phyloP scores from a whole-genome alignment of 805 yeast species.

The Candida maesae region DNA sequence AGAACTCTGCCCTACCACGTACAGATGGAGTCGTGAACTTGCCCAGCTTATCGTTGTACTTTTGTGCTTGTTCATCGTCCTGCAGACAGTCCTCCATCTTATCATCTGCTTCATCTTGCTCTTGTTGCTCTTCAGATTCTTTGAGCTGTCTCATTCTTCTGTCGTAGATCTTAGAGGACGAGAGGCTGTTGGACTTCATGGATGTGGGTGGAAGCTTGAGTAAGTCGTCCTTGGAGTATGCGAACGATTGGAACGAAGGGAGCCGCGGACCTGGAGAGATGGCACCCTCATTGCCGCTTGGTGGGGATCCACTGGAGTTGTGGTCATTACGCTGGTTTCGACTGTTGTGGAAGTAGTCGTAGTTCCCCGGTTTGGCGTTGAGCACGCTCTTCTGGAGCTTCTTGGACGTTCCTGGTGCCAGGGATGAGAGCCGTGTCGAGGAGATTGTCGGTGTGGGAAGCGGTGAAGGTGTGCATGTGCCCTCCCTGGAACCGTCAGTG shows the following conservation, averaged over 20 bases:
- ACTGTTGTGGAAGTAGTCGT: slow-evolving; percentile 14
- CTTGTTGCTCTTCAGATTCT: slow-evolving; percentile 9
- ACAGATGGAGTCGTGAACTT: slow-evolving; percentile 21
- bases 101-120: too few species aligned
- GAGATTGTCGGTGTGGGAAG: not conserved
- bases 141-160: slow-evolving; percentile 21
- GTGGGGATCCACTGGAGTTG: slow-evolving; percentile 5
- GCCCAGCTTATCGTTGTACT: slow-evolving; percentile 18
- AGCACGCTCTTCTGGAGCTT: slow-evolving; percentile 24
- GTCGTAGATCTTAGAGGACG: slow-evolving; percentile 22
- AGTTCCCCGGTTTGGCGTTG: slow-evolving; percentile 16
- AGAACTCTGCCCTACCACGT: too few species aligned
- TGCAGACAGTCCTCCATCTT: not conserved
- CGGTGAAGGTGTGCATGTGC: not conserved
- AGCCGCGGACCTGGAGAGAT: slow-evolving; percentile 14
- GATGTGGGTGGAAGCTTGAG: not conserved
- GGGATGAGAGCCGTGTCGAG: not conserved
- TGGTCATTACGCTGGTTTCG: not conserved
- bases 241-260: slow-evolving; percentile 21
- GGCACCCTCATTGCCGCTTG: not conserved
- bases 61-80: slow-evolving; percentile 1
- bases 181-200: slow-evolving; percentile 5
- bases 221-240: not conserved
- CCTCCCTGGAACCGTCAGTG: not conserved
- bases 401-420: slow-evolving; percentile 13